Conservation (phyloP, 2,329 filamentous ascomycete species). For the Tolypocladium cylindrosporum region DNA sequence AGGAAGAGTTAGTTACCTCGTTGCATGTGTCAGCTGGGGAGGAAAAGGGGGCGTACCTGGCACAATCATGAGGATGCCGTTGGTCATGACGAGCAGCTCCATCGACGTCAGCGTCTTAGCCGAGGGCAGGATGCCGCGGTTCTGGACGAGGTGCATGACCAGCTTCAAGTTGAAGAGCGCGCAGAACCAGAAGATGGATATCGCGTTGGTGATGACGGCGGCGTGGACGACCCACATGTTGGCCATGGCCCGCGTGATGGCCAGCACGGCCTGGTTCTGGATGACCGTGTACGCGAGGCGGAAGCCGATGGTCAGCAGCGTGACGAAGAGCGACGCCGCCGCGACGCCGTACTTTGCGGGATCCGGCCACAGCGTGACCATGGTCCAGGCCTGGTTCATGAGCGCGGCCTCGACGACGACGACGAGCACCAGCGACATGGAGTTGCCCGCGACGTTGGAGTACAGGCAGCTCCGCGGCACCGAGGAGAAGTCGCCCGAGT, state of each 20-base stretch:
- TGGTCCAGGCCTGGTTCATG: slow-evolving; percentile 41
- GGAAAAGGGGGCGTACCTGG: slow-evolving; percentile 30
- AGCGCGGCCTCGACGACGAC: slow-evolving; percentile 36
- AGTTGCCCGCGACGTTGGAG: slow-evolving; percentile 27
- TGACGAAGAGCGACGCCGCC: slow-evolving; percentile 23
- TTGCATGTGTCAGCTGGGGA: no score
- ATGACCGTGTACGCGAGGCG: slow-evolving; percentile 23
- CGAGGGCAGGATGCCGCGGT: slow-evolving; percentile 35
- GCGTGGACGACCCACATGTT: slow-evolving; percentile 28
- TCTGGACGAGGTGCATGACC: slow-evolving; percentile 34
- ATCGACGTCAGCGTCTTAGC: slow-evolving; percentile 34
- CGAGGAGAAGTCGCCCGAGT: slow-evolving; percentile 41
- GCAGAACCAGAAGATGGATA: slow-evolving; percentile 42
- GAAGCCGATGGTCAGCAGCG: slow-evolving; percentile 19
- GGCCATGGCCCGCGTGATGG: slow-evolving; percentile 9
- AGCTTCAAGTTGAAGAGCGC: slow-evolving; percentile 44
- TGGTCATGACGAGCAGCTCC: slow-evolving; percentile 45
- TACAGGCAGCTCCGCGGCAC: slow-evolving; percentile 30
- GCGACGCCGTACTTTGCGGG: slow-evolving; percentile 20
- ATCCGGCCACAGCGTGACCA: slow-evolving; percentile 37
- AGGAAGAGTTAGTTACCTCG: not conserved
- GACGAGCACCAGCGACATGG: slow-evolving; percentile 32
- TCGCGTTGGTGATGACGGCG: slow-evolving; percentile 27
- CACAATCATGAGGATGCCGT: slow-evolving; percentile 44
- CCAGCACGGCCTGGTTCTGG: slow-evolving; percentile 23